Evolutionary conservation across 352 stramenopile species (phyloP).

Genomic region (Pilasporangium apinafurcum): DNA sequence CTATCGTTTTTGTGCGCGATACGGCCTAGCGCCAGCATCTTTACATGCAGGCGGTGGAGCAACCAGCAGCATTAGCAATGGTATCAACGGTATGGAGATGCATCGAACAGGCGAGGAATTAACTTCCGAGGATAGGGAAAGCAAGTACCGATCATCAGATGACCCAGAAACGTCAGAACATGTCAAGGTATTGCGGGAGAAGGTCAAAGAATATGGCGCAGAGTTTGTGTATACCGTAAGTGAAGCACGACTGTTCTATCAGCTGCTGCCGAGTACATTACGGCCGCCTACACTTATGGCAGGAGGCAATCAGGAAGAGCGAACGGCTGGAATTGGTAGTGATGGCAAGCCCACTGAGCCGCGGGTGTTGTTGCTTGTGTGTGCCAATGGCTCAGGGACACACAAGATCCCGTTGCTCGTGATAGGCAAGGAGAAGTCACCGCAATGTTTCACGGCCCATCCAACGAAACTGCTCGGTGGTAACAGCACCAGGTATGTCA

Average conservation of each 20-base stretch:
- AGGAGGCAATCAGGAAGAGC: slow-evolving; percentile 2
- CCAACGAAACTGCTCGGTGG: slow-evolving; percentile 6
- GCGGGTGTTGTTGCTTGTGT: slow-evolving; percentile 37
- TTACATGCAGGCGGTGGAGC: slow-evolving; percentile 12
- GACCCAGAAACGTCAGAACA: slow-evolving; percentile 3
- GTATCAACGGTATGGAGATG: not conserved
- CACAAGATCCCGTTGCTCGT: slow-evolving; percentile 52
- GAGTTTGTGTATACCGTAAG: slow-evolving; percentile 51
- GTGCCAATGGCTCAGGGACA: slow-evolving; percentile 38
- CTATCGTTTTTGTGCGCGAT: slow-evolving; percentile 69
- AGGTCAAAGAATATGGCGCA: slow-evolving; percentile 19
- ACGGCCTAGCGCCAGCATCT: slow-evolving; percentile 34
- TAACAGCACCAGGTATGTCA: slow-evolving; percentile 16
- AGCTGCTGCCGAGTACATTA: slow-evolving; percentile 23
- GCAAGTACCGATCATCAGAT: not conserved
- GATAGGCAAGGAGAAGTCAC: slow-evolving; percentile 32
- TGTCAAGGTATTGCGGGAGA: slow-evolving; percentile 2
- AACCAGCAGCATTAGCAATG: not conserved
- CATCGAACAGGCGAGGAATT: not conserved
- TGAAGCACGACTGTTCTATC: slow-evolving; percentile 46
- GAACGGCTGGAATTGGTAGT: not conserved
- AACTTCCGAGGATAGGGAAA: not conserved
- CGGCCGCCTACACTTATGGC: slow-evolving; percentile 4
- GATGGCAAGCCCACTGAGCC: slow-evolving; percentile 8
- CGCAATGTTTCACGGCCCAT: slow-evolving; percentile 12